Conservation (phyloP, 148 eudicot genomes). For the Agrostemma githago region DNA sequence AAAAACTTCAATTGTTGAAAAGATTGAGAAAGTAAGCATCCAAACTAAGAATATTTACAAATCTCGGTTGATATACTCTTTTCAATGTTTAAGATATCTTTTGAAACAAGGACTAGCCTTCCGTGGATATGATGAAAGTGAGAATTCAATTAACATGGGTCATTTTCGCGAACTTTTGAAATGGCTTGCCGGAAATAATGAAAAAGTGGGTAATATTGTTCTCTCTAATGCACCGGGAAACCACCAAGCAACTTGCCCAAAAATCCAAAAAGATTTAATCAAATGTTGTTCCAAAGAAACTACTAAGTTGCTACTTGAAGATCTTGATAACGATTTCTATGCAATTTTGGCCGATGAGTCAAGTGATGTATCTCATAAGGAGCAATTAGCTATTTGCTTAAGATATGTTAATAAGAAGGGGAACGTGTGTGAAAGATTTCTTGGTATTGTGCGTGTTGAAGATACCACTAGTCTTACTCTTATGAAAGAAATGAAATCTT, state of each 20-base stretch:
- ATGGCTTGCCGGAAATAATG: not conserved
- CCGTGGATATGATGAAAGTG: not conserved
- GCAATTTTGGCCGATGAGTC: slow-evolving; percentile 17
- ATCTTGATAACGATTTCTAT: slow-evolving; percentile 13
- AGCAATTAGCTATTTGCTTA: slow-evolving; percentile 14
- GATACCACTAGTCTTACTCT: slow-evolving; percentile 9
- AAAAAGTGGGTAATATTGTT: not conserved
- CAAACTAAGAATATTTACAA: not conserved
- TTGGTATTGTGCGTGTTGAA: slow-evolving; percentile 14
- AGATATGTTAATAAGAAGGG: slow-evolving; percentile 9
- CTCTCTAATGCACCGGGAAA: not conserved
- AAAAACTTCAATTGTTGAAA: not conserved
- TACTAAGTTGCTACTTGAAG: not conserved
- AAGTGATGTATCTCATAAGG: slow-evolving; percentile 5
- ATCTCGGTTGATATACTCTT: not conserved
- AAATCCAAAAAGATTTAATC: not conserved
- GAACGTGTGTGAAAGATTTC: not conserved
- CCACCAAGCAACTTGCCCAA: not conserved
- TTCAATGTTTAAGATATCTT: not conserved
- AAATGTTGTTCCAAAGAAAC: slow-evolving; percentile 18
- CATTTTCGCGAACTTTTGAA: not conserved
- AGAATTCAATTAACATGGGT: not conserved
- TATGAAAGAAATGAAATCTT: not conserved
- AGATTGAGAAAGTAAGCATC: not conserved
- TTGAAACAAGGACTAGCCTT: not conserved